Conservation (phyloP, 1,139 yeast species). For the Candida albicans region DNA sequence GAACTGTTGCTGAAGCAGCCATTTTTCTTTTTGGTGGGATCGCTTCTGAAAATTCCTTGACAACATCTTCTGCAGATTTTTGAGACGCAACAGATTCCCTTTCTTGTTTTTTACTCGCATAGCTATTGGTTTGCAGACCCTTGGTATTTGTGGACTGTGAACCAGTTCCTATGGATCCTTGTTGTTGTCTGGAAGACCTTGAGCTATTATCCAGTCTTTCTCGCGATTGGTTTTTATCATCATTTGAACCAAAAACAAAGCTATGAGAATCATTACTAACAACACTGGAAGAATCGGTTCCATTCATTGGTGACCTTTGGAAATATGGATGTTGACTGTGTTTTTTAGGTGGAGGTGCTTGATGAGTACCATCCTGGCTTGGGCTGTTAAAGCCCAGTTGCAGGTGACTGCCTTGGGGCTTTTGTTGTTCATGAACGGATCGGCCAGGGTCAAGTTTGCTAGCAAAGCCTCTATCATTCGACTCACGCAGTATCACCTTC, state of each 20-base stretch:
- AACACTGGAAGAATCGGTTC: conserved; percentile 7
- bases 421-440: conserved; percentile 3
- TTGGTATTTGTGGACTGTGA: conserved; percentile 27
- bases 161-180: conserved; percentile 29
- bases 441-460: conserved; percentile 5
- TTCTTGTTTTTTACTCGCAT: conserved; percentile 2
- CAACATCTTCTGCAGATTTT: conserved; percentile 11
- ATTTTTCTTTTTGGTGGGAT: conserved; percentile 10
- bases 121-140: background rate
- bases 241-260: conserved; percentile 25
- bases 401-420: background rate
- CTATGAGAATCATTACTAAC: conserved; percentile 31
- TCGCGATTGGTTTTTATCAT: conserved; percentile 13
- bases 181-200: conserved; percentile 18
- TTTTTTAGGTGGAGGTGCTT: background rate
- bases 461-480: background rate
- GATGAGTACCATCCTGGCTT: background rate
- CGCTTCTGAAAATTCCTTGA: conserved; percentile 14
- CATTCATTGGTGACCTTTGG: conserved; percentile 11
- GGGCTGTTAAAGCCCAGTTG: background rate
- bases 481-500: conserved; percentile 29
- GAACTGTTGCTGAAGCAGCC: conserved; percentile 16
- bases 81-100: conserved; percentile 5
- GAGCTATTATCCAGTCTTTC: conserved; percentile 25
- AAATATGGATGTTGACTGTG: conserved; percentile 19